These are phyloP conservation scores for Penstemon davidsonii DNA, from an alignment of 257 asterid genomes.

Conservation along the genomic window DNA sequence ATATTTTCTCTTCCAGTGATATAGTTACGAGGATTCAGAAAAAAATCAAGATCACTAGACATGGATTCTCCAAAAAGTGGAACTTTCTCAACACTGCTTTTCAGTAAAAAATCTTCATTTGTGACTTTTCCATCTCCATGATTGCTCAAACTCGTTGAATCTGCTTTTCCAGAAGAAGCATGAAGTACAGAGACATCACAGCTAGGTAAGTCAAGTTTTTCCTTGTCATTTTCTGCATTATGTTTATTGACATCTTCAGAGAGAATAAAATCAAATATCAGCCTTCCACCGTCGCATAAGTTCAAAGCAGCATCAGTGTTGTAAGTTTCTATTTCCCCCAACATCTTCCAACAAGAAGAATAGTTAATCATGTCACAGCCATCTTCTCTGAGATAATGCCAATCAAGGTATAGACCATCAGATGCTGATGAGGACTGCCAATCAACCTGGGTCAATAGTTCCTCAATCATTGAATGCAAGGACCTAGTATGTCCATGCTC, in stretches of 20 bases:
- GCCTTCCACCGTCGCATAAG: conserved; percentile 41
- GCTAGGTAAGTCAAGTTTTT: conserved; percentile 41
- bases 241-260: conserved; percentile 46
- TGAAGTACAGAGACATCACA: conserved; percentile 31
- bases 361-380: conserved; percentile 38
- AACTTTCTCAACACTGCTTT: conserved; percentile 43
- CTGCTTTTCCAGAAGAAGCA: conserved; percentile 37
- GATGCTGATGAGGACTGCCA: conserved; percentile 65
- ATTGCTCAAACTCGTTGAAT: conserved; percentile 39
- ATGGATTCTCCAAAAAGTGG: conserved; percentile 49
- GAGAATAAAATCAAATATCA: conserved; percentile 56
- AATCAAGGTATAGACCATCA: conserved; percentile 86
- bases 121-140: conserved; percentile 32
- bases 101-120: conserved; percentile 37
- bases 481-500: conserved; percentile 44
- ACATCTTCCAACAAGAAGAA: conserved; percentile 47
- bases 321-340: conserved; percentile 53
- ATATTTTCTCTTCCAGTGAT: conserved; percentile 39
- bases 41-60: conserved; percentile 64
- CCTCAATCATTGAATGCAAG: conserved; percentile 46
- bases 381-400: conserved; percentile 74
- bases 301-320: conserved; percentile 39
- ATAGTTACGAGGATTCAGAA: conserved; percentile 53
- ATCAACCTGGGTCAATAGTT: conserved; percentile 51
- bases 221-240: conserved; percentile 44